phyloP scores from a whole-genome alignment of 441 rosid species.

The Lepidium campestre region DNA sequence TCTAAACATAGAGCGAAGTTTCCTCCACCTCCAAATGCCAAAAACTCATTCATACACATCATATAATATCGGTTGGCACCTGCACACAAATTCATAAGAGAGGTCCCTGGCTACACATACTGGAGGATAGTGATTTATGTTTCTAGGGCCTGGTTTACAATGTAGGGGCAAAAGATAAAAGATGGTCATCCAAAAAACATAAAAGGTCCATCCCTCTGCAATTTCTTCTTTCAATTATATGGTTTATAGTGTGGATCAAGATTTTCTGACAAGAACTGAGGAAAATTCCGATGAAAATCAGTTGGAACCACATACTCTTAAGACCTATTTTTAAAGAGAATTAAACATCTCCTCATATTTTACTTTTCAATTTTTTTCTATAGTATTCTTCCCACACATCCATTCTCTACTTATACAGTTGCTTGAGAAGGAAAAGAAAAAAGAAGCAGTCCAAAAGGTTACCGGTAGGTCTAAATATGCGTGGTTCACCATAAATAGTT shows the following conservation, averaged over 20 bases:
- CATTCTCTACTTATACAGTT: neutral
- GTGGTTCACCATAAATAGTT: conserved; percentile 81
- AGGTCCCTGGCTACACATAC: neutral
- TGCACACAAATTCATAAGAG: conserved; percentile 23
- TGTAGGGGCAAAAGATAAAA: neutral
- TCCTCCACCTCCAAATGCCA: conserved; percentile 90
- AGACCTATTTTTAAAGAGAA: neutral
- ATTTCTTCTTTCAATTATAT: neutral
- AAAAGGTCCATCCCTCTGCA: neutral
- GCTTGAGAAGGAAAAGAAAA: neutral
- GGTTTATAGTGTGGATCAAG: neutral
- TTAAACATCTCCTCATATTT: neutral
- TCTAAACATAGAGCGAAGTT: conserved; percentile 77
- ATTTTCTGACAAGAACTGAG: neutral
- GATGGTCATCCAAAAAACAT: neutral
- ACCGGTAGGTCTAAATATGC: conserved; percentile 97
- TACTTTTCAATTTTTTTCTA: neutral
- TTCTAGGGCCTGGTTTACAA: neutral
- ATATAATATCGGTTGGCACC: conserved; percentile 90
- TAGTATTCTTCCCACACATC: neutral
- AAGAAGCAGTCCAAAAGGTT: conserved; percentile 8
- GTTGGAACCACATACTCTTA: neutral
- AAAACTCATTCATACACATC: conserved; percentile 79
- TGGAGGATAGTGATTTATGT: neutral
- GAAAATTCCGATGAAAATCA: neutral